phyloP scores from a whole-genome alignment of 768 basidiomycete species.

The Leccinum variicolor region DNA sequence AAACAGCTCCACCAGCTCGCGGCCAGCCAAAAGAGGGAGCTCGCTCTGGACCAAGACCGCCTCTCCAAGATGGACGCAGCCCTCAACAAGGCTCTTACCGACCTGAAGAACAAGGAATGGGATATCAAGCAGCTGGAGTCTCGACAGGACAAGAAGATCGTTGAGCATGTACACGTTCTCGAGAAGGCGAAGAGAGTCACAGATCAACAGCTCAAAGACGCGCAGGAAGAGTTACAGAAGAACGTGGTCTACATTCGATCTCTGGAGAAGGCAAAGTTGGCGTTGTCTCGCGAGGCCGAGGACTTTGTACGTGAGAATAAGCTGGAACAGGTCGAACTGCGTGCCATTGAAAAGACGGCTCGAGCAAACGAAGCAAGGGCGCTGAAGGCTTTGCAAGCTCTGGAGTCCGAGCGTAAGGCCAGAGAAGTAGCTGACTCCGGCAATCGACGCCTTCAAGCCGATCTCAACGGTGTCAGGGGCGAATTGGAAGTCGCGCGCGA shows the following conservation, averaged over 20 bases:
- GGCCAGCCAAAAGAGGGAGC: constrained; percentile 65
- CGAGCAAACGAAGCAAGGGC: constrained; percentile 61
- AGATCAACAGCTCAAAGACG: constrained; percentile 83
- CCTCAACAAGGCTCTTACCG: constrained; percentile 74
- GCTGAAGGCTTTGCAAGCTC: constrained; percentile 49
- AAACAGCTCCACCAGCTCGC: constrained; percentile 68
- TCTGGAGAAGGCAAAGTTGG: constrained; percentile 76
- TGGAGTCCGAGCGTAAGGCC: constrained; percentile 64
- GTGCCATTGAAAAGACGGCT: constrained; percentile 65
- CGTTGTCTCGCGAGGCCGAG: constrained; percentile 77
- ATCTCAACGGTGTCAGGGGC: constrained; percentile 52
- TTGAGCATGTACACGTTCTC: constrained; percentile 94
- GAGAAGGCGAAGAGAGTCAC: constrained; percentile 95
- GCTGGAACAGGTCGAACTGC: constrained; percentile 59
- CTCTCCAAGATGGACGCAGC: constrained; percentile 74
- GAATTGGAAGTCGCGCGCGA: constrained; percentile 57
- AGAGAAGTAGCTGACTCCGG: constrained; percentile 66
- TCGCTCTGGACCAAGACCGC: constrained; percentile 62
- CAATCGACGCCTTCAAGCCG: constrained; percentile 55
- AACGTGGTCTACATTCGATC: constrained; percentile 76
- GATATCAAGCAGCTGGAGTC: constrained; percentile 84
- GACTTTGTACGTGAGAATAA: constrained; percentile 76
- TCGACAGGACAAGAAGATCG: constrained; percentile 95
- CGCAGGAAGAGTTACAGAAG: constrained; percentile 73
- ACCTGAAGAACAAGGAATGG: constrained; percentile 79